These are phyloP conservation scores for Tardiomyces blankii DNA, from an alignment of 1,139 yeast genomes.

Conservation along the genomic window DNA sequence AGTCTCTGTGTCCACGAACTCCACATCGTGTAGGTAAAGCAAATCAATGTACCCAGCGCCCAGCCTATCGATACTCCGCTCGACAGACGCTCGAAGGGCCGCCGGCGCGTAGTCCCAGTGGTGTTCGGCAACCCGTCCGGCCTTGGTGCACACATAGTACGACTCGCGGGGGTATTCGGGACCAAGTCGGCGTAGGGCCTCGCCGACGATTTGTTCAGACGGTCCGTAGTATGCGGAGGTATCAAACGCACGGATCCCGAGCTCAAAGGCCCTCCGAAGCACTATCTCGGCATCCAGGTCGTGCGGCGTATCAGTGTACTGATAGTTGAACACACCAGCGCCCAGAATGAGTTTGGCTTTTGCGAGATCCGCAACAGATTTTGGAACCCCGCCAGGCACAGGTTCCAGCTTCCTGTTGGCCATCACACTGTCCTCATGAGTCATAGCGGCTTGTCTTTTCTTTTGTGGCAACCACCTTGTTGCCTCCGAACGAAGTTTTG, in stretches of 20 bases:
- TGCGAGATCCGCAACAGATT: no score
- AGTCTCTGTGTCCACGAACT: conserved; percentile 50
- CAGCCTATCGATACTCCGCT: conserved; percentile 55
- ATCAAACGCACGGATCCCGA: conserved; percentile 71
- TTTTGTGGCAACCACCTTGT: no score
- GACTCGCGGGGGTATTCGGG: conserved; percentile 44
- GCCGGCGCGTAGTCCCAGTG: conserved; percentile 65
- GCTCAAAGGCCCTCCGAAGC: conserved; percentile 45
- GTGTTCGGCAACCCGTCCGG: conserved; percentile 59
- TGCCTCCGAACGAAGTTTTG: no score
- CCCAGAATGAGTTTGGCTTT: conserved; percentile 45
- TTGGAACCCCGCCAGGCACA: no score
- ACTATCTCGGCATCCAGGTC: conserved; percentile 47
- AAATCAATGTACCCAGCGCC: conserved; percentile 61
- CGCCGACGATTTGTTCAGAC: conserved; percentile 65
- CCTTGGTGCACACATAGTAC: conserved; percentile 74
- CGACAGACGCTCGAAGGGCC: conserved; percentile 50
- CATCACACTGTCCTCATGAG: no score
- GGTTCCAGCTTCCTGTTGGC: no score
- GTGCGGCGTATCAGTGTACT: conserved; percentile 59
- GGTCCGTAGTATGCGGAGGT: conserved; percentile 93
- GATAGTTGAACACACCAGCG: conserved; percentile 77
- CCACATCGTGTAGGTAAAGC: conserved; percentile 82
- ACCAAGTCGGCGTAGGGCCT: conserved; percentile 39
- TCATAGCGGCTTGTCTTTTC: no score